Percentiles rank a stretch among this genome's conserved stretches.
Evolutionary conservation across 345 rosid genomes (phyloP).

Genomic region (Psidium friedrichsthalianum): DNA sequence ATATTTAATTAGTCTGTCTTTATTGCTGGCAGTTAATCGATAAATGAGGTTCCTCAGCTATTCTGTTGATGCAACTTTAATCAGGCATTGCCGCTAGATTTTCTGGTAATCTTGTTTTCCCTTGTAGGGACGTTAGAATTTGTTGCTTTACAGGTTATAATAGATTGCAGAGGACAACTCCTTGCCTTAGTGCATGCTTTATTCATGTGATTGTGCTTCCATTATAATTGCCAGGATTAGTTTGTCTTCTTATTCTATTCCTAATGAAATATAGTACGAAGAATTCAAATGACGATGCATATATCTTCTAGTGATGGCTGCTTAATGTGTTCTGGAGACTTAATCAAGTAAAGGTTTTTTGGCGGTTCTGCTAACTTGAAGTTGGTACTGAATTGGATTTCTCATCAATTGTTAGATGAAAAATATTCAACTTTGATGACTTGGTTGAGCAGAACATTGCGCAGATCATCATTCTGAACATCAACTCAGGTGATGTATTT

Average conservation of each 20-base stretch:
- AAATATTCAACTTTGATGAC: constrained; percentile 42
- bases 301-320: neutral
- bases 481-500: constrained; percentile 38
- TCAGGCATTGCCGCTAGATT: constrained; percentile 55
- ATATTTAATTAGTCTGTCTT: constrained; percentile 61
- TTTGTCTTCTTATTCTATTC: neutral
- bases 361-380: neutral
- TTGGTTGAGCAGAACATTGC: constrained; percentile 38
- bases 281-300: neutral
- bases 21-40: constrained; percentile 88
- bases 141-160: neutral
- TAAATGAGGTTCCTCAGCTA: constrained; percentile 77
- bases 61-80: constrained; percentile 68
- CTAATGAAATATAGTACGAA: neutral
- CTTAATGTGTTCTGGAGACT: neutral
- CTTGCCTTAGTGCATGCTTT: neutral
- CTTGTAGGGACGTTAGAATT: constrained; percentile 17
- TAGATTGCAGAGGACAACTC: neutral
- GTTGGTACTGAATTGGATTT: constrained; percentile 35
- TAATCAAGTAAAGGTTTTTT: neutral
- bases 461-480: constrained; percentile 29
- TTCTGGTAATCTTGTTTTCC: constrained; percentile 70
- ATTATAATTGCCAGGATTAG: neutral
- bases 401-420: constrained; percentile 59
- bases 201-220: neutral